These are phyloP conservation scores for Candida koratica DNA, from an alignment of 805 yeast species.

Conservation along the genomic window DNA sequence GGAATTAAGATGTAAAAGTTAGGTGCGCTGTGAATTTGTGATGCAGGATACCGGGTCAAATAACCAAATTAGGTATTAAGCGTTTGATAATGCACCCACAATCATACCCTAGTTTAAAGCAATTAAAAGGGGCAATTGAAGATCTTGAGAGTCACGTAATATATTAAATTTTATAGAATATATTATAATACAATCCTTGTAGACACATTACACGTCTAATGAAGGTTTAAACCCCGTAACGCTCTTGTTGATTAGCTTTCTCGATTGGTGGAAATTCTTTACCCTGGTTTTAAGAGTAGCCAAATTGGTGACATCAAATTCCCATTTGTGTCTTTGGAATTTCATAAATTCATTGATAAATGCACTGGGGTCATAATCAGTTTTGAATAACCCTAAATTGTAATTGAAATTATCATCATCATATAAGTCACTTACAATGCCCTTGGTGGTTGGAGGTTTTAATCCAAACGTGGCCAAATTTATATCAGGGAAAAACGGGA, in stretches of 20 bases:
- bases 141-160: no score
- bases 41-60: no score
- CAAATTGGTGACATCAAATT: constrained; percentile 11
- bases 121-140: no score
- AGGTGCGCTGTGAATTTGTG: no score
- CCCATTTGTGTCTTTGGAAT: constrained; percentile 16
- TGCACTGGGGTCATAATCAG: constrained; percentile 12
- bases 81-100: no score
- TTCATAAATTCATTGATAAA: constrained; percentile 13
- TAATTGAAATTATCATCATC: constrained; percentile 10
- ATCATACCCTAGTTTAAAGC: no score
- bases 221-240: constrained; percentile 7
- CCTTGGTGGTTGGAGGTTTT: background rate
- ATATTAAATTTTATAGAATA: no score
- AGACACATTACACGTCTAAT: constrained; percentile 2
- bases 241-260: constrained; percentile 10
- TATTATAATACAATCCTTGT: no score
- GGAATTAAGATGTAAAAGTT: no score
- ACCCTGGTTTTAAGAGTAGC: constrained; percentile 9
- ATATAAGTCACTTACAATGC: background rate
- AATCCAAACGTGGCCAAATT: background rate
- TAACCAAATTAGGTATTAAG: no score
- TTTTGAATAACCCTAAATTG: constrained; percentile 10
- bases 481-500: constrained; percentile 15
- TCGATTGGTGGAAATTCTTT: constrained; percentile 11